Base-by-base conservation (phyloP, 169 alveolate species). In the Plasmodium chabaudi region DNA sequence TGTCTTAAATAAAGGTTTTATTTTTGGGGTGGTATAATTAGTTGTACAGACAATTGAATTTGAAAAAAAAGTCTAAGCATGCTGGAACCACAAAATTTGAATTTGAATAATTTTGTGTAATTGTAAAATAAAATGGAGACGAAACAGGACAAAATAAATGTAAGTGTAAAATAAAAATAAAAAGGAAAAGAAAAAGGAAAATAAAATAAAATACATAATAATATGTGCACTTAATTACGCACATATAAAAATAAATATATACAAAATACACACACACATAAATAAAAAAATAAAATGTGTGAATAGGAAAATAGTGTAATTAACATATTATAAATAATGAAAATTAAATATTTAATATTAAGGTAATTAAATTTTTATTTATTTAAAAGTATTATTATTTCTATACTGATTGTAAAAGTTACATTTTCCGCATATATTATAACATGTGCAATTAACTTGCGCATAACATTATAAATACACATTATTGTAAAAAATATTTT, bases 191-290 rank as follows among this genome's bases (percentile, higher is more conserved):
- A 21, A 21, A 21, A 21, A 21, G 25, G 1, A 21, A 21, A 21
- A 21, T 0, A 21, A 63, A 73, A n/a, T 60, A 74, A 74, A 25
- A 55, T 65, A 68, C 88, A 64, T 49, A 60, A 53, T 53, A 27
- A 64, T 55, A 75, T 77, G 88, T 64, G 77, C 88, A 77, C 46
- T 63, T 42, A 68, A 57, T 46, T 77, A 63, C 79, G 70, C 88
- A 77, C 69, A 71, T 42, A 47, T 51, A 57, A 53, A 34, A 73
- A 75, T 61, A 75, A 47, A 49, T 75, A 44, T 51, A 12, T 27
- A 56, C 21, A 17, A 1, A 49, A 51, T 42, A 74, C 42, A 34
- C 77, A 64, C 88, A 77, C 88, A 68, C 71, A 56, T 60, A 56
- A 56, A 47, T n/a, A 9, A 47, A 51, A 71, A 70, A 71, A 71